phyloP scores from a whole-genome alignment of 2,329 filamentous ascomycete genomes.

The Curvularia sp. region DNA sequence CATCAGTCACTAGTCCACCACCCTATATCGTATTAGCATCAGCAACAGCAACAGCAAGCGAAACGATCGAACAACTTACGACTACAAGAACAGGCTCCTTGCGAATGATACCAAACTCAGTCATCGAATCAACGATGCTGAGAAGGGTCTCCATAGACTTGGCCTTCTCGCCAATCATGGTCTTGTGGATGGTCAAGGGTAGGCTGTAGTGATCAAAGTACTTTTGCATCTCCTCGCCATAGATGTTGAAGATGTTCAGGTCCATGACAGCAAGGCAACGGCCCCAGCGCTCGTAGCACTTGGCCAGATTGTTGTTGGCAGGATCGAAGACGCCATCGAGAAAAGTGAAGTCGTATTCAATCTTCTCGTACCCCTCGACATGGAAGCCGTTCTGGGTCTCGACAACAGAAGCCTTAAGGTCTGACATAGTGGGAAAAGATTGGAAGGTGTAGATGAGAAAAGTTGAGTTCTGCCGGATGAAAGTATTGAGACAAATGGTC shows the following conservation, averaged over 20 bases:
- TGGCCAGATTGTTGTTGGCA: constrained; percentile 66
- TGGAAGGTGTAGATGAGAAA: constrained; percentile 27
- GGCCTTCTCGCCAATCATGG: constrained; percentile 77
- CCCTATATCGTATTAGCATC: constrained; percentile 25
- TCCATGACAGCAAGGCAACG: constrained; percentile 74
- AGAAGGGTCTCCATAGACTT: constrained; percentile 75
- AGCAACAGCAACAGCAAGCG: not conserved
- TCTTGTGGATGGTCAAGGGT: constrained; percentile 71
- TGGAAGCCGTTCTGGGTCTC: constrained; percentile 72
- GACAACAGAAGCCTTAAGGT: constrained; percentile 68
- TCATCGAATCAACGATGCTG: constrained; percentile 76
- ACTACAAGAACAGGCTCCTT: constrained; percentile 58
- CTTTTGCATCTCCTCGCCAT: constrained; percentile 69
- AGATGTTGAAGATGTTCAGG: constrained; percentile 73
- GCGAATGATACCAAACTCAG: constrained; percentile 72
- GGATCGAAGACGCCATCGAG: constrained; percentile 72
- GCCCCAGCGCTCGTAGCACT: constrained; percentile 70
- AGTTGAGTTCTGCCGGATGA: constrained; percentile 32
- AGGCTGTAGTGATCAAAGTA: constrained; percentile 73
- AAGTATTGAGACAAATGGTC: constrained; percentile 16
- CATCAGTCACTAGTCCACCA: constrained; percentile 56
- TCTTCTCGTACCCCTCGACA: constrained; percentile 77
- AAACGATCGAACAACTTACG: constrained; percentile 26
- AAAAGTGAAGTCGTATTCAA: constrained; percentile 77
- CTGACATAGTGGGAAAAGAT: constrained; percentile 64